Base-by-base conservation (phyloP, 495 filamentous ascomycete genomes). In the Annulohypoxylon stygium region DNA sequence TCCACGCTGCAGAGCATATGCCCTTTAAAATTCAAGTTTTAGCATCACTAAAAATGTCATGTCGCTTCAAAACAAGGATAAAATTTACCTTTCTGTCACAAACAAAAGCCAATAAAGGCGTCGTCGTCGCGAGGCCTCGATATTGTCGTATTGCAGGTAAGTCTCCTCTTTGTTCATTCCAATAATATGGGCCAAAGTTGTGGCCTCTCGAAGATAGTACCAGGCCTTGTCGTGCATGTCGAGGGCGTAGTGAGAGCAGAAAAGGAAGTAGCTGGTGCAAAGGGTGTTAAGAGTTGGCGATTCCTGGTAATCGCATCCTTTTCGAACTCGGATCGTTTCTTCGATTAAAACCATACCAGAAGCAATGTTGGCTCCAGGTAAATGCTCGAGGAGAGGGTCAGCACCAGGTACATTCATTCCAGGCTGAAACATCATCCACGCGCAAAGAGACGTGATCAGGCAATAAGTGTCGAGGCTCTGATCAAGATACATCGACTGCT, bases 391-490 rank as follows among this genome's bases (percentile, higher is more conserved):
- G 20, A 87, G 83, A 53, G 87, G 86, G 55, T 90, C 83, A 30
- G 83, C 83, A 5, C 83, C 78, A 0, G 87, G 86, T 26, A 88
- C 82, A 3, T 83, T 86, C 83, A 95, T 93, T 63, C 91, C 89
- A 0, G 93, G 90, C 75, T 97, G 94, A 20, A 96, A 93, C 83
- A 94, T 89, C 75, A 95, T 93, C 75, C 92, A 94, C 0, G 92
- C 92, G 76, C 92, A 96, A 2, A 97, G 80, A 6, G 93, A 89
- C 2, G 89, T 89, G 41, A 97, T 78, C 41, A 97, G 88, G 53
- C 93, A 93, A 81, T 97, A 97, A 11, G 91, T 87, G 67, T 92
- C 91, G 20, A 88, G 79, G n/a, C 88, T 90, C 47, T 83, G 88
- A 77, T 88, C 90, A 81, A 88, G 88, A 78, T 85, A 87, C 81